Evolutionary conservation across 2,329 filamentous ascomycete species (phyloP), one percentile per base, ranked within the genome.

Genomic region (Fusarium heterosporum): DNA sequence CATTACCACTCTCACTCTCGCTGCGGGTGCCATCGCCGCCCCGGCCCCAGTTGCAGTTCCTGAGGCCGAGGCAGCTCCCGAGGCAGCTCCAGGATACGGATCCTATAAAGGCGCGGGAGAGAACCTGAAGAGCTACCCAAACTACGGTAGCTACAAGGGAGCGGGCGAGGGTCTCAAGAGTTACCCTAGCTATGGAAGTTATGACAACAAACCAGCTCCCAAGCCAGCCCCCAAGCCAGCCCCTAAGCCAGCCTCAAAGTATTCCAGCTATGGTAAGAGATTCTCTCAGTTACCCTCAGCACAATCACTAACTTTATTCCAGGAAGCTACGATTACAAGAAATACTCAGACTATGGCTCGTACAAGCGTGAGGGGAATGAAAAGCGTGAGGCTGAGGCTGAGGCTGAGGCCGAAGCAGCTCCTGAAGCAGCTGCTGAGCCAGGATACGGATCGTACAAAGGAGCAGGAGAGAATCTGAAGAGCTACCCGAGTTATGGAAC

Each of bases 11-110:
- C 52, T 76, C 49, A 64, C 72, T 42, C 61, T 69, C 47, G 53
- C 70, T 32, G 62, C 69, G 16, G 75, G 70, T 28, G 59, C 61
- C 36, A 36, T 76, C 11, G 70, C 73, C 6, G 70, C 72, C 17
- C 73, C 75, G 14, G 72, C 68, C 14, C 57, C 73, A 2, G 68
- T 34, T n/a, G 50, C 73, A 4, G 69, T 36, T 32, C 43, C 64
- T 36, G 16, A 22, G 22, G 22, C 22, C 22, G 63, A 65, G 22
- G 60, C 73, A 12, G 56, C 25, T 6, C 53, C 56, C 0, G 62
- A 68, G 9, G 55, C 64, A 2, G 54, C 53, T 1, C 46, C 43
- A 12, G 39, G 38, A 25, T 55, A 54, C 25, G 2, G 29, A 4
- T 16, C 5, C 2, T 56, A 60, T 1, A 47, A 55, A 8, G 50